Evolutionary conservation across 176 grass and related monocot species (phyloP).

Genomic region (Poa pratensis): DNA sequence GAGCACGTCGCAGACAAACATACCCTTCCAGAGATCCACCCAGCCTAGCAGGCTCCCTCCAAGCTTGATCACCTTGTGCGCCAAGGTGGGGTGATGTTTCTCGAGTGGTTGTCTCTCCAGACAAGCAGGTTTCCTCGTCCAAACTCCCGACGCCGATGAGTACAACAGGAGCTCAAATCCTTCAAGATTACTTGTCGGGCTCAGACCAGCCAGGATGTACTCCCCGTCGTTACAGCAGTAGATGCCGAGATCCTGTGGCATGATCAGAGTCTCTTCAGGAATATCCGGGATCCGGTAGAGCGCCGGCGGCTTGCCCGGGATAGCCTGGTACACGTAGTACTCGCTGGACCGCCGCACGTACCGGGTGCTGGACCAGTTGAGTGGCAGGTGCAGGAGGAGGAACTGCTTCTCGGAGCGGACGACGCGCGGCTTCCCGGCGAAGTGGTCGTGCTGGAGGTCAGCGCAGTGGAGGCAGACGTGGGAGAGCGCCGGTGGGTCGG

Average conservation of each 20-base stretch:
- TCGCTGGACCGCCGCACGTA: background rate
- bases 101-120: too few relatives aligned
- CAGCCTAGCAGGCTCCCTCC: background rate
- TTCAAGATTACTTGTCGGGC: rapidly evolving
- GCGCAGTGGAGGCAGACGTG: background rate
- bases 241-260: background rate
- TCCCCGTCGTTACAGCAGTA: background rate
- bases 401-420: background rate
- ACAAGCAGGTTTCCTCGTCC: background rate
- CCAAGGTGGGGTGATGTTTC: background rate
- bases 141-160: background rate
- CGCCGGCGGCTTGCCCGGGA: background rate
- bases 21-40: background rate
- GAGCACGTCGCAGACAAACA: constrained; percentile 16
- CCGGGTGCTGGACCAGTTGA: background rate
- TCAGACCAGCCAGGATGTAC: background rate
- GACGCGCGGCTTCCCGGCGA: background rate
- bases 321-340: background rate
- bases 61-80: constrained; percentile 8
- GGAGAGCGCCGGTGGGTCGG: constrained; percentile 17
- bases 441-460: background rate
- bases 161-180: background rate
- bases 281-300: background rate
- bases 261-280: background rate
- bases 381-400: background rate